These are phyloP conservation scores for Fusarium sp. DNA, from an alignment of 2,329 filamentous ascomycete genomes.

Conservation along the genomic window DNA sequence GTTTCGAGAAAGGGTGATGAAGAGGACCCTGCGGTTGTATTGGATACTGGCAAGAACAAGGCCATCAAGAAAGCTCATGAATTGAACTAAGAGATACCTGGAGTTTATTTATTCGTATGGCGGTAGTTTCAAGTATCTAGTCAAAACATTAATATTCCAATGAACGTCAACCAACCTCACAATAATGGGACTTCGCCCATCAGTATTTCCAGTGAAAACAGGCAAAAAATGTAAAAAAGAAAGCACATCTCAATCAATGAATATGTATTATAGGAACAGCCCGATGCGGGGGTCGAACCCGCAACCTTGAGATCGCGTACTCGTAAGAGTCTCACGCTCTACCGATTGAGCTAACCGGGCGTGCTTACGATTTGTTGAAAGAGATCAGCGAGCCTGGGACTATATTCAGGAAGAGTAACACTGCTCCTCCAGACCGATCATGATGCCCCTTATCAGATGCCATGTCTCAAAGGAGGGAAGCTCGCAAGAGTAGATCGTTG, in stretches of 20 bases:
- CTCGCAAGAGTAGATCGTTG: not conserved
- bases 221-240: constrained; percentile 11
- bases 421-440: too few species aligned
- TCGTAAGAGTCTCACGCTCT: constrained; percentile 76
- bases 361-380: constrained; percentile 50
- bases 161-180: too few species aligned
- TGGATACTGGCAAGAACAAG: constrained; percentile 58
- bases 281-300: constrained; percentile 62
- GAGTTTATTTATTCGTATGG: not conserved
- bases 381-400: fast-evolving
- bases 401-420: fast-evolving
- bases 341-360: constrained; percentile 56
- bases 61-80: constrained; percentile 57
- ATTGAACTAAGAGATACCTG: constrained; percentile 45
- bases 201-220: not conserved
- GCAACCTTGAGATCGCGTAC: constrained; percentile 64
- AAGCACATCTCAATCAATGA: constrained; percentile 36
- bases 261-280: constrained; percentile 38
- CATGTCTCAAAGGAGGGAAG: not conserved
- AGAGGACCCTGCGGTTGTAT: constrained; percentile 57
- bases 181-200: too few species aligned
- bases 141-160: not conserved
- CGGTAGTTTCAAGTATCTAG: not conserved
- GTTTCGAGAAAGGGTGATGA: constrained; percentile 55
- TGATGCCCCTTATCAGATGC: not conserved